Base-by-base conservation (phyloP, 495 filamentous ascomycete species). In the Aspergillus incahuasiensis region DNA sequence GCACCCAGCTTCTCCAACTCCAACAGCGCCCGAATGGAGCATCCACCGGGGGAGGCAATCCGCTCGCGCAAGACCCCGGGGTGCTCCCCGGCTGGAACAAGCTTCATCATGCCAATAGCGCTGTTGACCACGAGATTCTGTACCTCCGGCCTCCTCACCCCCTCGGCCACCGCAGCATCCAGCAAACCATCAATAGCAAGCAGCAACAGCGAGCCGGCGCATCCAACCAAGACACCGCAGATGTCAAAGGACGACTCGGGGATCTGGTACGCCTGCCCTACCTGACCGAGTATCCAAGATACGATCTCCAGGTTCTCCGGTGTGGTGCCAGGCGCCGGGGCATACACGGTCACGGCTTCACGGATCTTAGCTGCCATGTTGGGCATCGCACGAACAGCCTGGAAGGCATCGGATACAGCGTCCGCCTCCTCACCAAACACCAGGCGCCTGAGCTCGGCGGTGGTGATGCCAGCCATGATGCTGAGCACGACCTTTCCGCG, bases 211-310 rank as follows among this genome's bases (percentile, higher is more conserved):
- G 64, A 59, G 21, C 61, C 61, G 0, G 59, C 58, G 39, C 47
- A 54, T 20, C 62, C 64, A 24, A 63, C 61, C 28, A 67, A 48
- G 21, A 62, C 64, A 16, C 62, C 58, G 35, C 59, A 64, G 41
- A 57, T 49, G 50, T 67, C 64, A 22, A 67, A 64, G 5, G 52
- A 48, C 15, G 52, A 19, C 16, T 60, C 48, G 5, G 55, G 39
- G 49, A 64, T 60, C 30, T 30, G 49, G 41, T 53, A 49, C 1
- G 52, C 53, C 18, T 46, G 48, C 24, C 64, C 64, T 15, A 67
- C 87, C 52, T 79, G 72, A 22, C 52, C 16, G 57, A 64, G 60
- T 39, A 66, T 45, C 52, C 44, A 58, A 16, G 30, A 38, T 48
- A 38, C 16, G 42, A 30, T 30, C 5, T 9, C 9, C 9, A 30